Conservation (phyloP, 345 rosid species). For the Psidium friedrichsthalianum region DNA sequence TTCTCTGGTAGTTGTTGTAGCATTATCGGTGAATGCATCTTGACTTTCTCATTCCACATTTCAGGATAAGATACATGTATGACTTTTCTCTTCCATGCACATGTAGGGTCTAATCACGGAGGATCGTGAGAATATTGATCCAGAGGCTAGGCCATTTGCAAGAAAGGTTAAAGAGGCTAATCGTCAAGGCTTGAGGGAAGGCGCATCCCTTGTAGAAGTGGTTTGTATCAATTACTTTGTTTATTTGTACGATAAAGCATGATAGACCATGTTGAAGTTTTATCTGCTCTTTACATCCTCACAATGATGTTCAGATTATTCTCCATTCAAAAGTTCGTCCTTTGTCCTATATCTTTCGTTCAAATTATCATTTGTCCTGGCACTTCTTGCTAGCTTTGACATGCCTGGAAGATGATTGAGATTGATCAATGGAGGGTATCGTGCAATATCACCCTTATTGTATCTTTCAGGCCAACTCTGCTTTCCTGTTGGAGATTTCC, state of each 20-base stretch:
- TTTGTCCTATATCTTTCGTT: background rate
- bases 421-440: background rate
- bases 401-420: background rate
- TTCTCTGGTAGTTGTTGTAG: background rate
- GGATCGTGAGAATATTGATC: constrained; percentile 64
- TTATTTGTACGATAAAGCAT: background rate
- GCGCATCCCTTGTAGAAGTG: constrained; percentile 86
- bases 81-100: constrained; percentile 5
- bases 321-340: background rate
- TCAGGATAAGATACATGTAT: background rate
- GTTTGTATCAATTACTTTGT: constrained; percentile 20
- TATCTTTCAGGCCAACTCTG: background rate
- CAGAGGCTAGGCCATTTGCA: constrained; percentile 79
- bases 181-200: constrained; percentile 89
- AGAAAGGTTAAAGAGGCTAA: constrained; percentile 60
- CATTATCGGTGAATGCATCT: background rate
- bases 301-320: background rate
- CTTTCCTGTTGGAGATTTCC: background rate
- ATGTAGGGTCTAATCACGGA: constrained; percentile 86
- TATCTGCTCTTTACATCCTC: background rate
- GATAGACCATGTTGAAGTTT: background rate
- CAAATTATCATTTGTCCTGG: background rate
- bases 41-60: background rate
- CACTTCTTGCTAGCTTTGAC: background rate
- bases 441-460: background rate